A percentile compares a stretch with the other conserved stretches of the same genome.
These are phyloP conservation scores for Boletus subcaerulescens DNA, from an alignment of 768 basidiomycete species.

Conservation along the genomic window DNA sequence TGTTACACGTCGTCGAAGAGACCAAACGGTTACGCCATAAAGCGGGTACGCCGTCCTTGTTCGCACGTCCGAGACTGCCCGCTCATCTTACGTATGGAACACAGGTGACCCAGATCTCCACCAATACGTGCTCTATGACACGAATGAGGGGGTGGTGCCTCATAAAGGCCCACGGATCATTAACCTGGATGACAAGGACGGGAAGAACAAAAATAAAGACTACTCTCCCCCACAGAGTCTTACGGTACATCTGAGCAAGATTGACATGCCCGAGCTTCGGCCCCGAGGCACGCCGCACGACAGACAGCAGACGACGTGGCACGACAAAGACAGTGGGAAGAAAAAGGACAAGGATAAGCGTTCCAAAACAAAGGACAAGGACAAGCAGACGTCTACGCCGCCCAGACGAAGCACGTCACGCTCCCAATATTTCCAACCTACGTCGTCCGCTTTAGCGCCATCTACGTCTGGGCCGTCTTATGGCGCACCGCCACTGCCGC, in stretches of 20 bases:
- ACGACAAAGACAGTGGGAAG: conserved; percentile 4
- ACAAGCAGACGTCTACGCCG: conserved; percentile 5
- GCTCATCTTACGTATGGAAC: conserved; percentile 34
- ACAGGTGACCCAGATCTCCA: conserved; percentile 59
- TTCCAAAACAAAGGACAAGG: conserved; percentile 31
- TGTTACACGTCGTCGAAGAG: conserved; percentile 76
- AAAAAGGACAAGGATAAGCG: conserved; percentile 14
- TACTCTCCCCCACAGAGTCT: conserved; percentile 71
- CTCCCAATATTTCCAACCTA: conserved; percentile 13
- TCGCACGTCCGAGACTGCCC: not conserved
- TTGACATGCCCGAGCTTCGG: conserved; percentile 77
- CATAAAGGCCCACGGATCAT: conserved; percentile 64
- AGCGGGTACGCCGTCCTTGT: conserved; percentile 45
- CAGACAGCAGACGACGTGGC: not conserved
- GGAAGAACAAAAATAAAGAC: conserved; percentile 42
- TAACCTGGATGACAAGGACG: conserved; percentile 49
- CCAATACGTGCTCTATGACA: conserved; percentile 77
- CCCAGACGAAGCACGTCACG: conserved; percentile 7
- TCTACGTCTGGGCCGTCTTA: not conserved
- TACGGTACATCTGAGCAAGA: conserved; percentile 78
- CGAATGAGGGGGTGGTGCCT: conserved; percentile 27
- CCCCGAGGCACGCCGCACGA: conserved; percentile 6
- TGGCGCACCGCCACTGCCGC: not conserved
- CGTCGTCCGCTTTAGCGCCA: conserved; percentile 36
- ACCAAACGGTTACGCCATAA: conserved; percentile 76